Conservation (phyloP, 768 basidiomycete genomes). For the Russula earlei region DNA sequence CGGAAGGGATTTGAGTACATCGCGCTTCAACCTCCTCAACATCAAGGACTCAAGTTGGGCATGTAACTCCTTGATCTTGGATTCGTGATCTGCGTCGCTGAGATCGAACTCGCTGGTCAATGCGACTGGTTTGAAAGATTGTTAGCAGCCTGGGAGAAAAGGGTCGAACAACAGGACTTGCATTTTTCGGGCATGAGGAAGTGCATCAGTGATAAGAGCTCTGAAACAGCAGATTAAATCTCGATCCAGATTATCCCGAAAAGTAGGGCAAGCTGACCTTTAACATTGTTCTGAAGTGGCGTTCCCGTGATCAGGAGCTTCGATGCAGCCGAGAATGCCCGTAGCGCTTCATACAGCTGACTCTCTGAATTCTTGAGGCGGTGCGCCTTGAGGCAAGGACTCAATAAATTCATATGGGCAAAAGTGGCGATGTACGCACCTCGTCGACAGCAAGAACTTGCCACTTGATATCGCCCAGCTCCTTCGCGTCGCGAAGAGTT, state of each 20-base stretch:
- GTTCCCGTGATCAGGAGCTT: constrained; percentile 98
- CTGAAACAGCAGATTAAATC: constrained; percentile 32
- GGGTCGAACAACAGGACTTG: constrained; percentile 29
- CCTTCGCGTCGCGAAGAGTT: constrained; percentile 80
- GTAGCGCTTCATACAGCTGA: constrained; percentile 90
- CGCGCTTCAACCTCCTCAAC: constrained; percentile 89
- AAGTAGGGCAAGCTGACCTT: constrained; percentile 43
- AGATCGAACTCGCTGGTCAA: constrained; percentile 94
- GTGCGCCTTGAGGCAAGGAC: constrained; percentile 55
- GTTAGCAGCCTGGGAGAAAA: background rate
- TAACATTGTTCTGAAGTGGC: constrained; percentile 99
- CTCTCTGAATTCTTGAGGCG: constrained; percentile 97
- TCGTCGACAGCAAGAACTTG: constrained; percentile 95
- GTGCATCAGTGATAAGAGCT: constrained; percentile 95
- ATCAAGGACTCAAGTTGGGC: constrained; percentile 87
- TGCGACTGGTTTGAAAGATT: constrained; percentile 49
- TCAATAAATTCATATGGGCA: background rate
- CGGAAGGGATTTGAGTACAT: constrained; percentile 91
- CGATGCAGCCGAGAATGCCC: constrained; percentile 80
- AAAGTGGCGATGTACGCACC: constrained; percentile 35
- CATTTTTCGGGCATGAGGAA: constrained; percentile 99
- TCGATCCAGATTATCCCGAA: background rate
- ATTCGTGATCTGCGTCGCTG: constrained; percentile 85
- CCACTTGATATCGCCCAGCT: constrained; percentile 93
- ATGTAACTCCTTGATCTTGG: constrained; percentile 93